Evolutionary conservation across 129 eudicot genomes (phyloP), one percentile per base, ranked within the genome.

Genomic region (Flaveria linearis): DNA sequence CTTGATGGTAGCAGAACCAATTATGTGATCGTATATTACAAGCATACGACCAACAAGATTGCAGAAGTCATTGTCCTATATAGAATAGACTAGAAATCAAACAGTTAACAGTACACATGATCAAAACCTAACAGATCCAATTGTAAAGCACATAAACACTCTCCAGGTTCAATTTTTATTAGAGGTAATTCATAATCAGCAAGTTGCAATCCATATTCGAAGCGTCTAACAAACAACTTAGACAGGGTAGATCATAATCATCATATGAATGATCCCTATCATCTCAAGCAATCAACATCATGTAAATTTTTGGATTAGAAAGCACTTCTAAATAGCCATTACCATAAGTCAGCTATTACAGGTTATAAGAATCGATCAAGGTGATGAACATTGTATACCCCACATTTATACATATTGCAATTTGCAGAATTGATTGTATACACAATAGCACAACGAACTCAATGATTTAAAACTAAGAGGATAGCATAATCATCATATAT

Each of bases 201-300:
- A 74, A 43, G 16, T 45, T 45, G 10, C 13, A 4, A 53, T 72
- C 65, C 67, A 18, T 56, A 72, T n/a, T 41, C 22, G 55, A 73
- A 4, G 16, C 69, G 3, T 58, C 46, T 57, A 74, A 60, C 58
- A 74, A 23, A 25, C 60, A 25, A 60, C 10, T 4, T 2, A 58
- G 5, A 58, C 64, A 10, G 2, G 15, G 26, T 57, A 14, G 25
- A 14, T 2, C 49, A 45, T 45, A 45, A 45, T 2, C 49, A 56
- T 25, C 68, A 20, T 12, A 73, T n/a, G n/a, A 14, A 56, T 42
- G n/a, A 45, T 17, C 30, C 4, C 11, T 10, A 23, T 1, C 33
- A 11, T 58, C 10, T 58, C 64, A 58, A 58, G 65, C 11, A 57
- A 23, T 23, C 65, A 20, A 3, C 36, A 10, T 58, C 65, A 58